phyloP scores from a whole-genome alignment of 1,139 yeast species.

The Kodamaea sp. region DNA sequence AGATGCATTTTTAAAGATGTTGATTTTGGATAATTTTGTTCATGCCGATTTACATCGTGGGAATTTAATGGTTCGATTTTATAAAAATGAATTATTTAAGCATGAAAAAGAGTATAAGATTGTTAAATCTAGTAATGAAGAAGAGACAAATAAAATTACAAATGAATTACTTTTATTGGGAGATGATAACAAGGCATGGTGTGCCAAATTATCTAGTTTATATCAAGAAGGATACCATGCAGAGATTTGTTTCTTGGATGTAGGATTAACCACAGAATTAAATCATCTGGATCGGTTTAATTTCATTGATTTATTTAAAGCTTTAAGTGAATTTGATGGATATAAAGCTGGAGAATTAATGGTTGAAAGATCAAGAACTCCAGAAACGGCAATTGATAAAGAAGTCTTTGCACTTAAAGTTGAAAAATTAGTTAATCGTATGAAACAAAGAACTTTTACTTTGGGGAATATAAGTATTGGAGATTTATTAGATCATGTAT shows the following conservation, averaged over 20 bases:
- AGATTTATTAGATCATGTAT: conserved; percentile 80
- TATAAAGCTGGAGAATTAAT: conserved; percentile 90
- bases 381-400: conserved; percentile 81
- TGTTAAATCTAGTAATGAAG: conserved; percentile 42
- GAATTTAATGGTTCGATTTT: conserved; percentile 78
- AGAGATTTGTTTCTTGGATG: conserved; percentile 86
- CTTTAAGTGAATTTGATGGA: conserved; percentile 90
- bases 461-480: conserved; percentile 91
- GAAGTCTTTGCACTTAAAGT: conserved; percentile 87
- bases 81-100: conserved; percentile 46
- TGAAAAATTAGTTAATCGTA: conserved; percentile 73
- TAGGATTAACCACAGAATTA: conserved; percentile 89
- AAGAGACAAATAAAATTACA: conserved; percentile 48
- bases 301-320: conserved; percentile 83
- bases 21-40: conserved; percentile 85
- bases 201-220: conserved; percentile 45
- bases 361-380: conserved; percentile 92
- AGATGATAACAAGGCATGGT: conserved; percentile 45
- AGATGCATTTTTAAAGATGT: conserved; percentile 89
- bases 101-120: conserved; percentile 48
- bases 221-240: conserved; percentile 70
- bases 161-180: conserved; percentile 39
- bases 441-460: conserved; percentile 85
- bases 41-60: conserved; percentile 98
- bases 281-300: conserved; percentile 73